Conservation (phyloP, 2,329 filamentous ascomycete species). For the Aureobasidium vineae region DNA sequence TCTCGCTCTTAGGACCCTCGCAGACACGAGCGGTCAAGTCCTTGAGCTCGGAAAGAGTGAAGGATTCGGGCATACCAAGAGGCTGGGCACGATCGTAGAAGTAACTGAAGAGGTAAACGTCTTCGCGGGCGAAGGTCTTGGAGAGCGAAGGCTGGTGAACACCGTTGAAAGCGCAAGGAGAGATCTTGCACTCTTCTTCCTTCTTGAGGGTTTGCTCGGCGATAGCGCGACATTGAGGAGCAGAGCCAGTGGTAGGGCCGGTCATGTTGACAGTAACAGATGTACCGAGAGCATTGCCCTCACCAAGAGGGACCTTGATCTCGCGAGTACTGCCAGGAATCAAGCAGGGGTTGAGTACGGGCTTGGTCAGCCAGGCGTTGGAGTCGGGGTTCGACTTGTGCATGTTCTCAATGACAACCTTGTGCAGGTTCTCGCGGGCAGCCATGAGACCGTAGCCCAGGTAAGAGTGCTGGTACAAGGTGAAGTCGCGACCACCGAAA, state of each 20-base stretch:
- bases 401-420: constrained; percentile 68
- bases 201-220: constrained; percentile 91
- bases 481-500: constrained; percentile 88
- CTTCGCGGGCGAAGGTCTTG: constrained; percentile 88
- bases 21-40: constrained; percentile 84
- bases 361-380: constrained; percentile 64
- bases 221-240: constrained; percentile 84
- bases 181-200: constrained; percentile 73
- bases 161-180: constrained; percentile 98
- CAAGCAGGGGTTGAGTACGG: constrained; percentile 83
- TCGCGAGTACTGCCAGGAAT: constrained; percentile 72
- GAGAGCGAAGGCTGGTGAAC: constrained; percentile 88
- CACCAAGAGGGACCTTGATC: constrained; percentile 68
- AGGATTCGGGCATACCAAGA: constrained; percentile 97
- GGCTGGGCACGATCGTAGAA: constrained; percentile 95
- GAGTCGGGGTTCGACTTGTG: constrained; percentile 59
- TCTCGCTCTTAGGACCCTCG: constrained; percentile 71
- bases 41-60: constrained; percentile 86
- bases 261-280: constrained; percentile 77
- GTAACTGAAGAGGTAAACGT: constrained; percentile 96
- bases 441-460: constrained; percentile 96
- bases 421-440: constrained; percentile 83
- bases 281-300: constrained; percentile 63
- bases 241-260: constrained; percentile 71
- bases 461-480: constrained; percentile 97